These are phyloP conservation scores for Phytopythium cucurbitacearum DNA, from an alignment of 352 stramenopile species.

Conservation along the genomic window DNA sequence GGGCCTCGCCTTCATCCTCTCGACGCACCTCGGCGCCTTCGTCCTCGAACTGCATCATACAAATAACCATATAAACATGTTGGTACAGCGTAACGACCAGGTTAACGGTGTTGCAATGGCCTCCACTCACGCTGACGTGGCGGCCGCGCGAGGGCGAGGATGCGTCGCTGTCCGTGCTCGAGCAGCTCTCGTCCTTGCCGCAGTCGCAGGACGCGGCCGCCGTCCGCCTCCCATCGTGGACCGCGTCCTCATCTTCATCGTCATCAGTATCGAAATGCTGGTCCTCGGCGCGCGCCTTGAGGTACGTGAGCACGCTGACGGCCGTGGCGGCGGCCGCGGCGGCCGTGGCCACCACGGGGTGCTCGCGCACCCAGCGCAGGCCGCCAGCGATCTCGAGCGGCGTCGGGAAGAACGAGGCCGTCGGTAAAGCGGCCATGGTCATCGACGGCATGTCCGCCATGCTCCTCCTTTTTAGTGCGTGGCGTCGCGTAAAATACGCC, in stretches of 20 bases:
- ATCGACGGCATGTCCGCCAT: too few species aligned
- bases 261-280: neutral
- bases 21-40: slow-evolving; percentile 16
- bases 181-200: slow-evolving; percentile 43
- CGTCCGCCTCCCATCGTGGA: slow-evolving; percentile 10
- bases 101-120: neutral
- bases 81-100: neutral
- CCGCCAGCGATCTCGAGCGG: slow-evolving; percentile 72
- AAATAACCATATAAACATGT: slow-evolving; percentile 6
- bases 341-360: slow-evolving; percentile 67
- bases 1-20: slow-evolving; percentile 9
- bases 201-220: neutral
- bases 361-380: slow-evolving; percentile 65
- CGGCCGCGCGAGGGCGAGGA: slow-evolving; percentile 40
- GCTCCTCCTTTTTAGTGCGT: too few species aligned
- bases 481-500: too few species aligned
- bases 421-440: slow-evolving; percentile 54
- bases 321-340: slow-evolving; percentile 60
- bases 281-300: slow-evolving; percentile 22
- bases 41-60: slow-evolving; percentile 25
- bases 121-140: slow-evolving; percentile 25
- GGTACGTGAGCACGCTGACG: slow-evolving; percentile 64
- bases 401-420: slow-evolving; percentile 77
- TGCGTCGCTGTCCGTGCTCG: slow-evolving; percentile 60
- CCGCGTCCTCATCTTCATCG: slow-evolving; percentile 19